Conservation (phyloP, 2,329 filamentous ascomycete genomes). For the Colletotrichum navitas region DNA sequence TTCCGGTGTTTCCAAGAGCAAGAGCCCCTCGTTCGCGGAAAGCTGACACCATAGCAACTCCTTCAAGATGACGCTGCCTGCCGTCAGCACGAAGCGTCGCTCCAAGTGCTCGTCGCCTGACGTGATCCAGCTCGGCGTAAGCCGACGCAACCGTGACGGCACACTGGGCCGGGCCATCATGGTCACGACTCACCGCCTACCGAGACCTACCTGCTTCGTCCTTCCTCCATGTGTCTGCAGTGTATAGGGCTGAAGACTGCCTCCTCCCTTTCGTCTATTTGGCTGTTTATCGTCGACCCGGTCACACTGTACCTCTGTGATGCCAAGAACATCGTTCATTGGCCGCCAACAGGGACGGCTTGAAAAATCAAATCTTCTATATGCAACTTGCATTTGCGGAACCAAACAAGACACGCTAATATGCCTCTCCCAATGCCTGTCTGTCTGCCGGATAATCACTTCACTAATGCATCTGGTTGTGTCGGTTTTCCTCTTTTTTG, state of each 20-base stretch:
- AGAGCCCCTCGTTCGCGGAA: neutral
- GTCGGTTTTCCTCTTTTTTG: neutral
- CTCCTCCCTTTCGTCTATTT: neutral
- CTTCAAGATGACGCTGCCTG: neutral
- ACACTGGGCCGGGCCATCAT: constrained; percentile 6
- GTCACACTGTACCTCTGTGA: constrained; percentile 1
- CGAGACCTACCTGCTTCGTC: neutral
- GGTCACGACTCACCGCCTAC: constrained; percentile 18
- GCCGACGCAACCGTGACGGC: constrained; percentile 15
- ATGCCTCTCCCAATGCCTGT: constrained; percentile 27
- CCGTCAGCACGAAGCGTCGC: constrained; percentile 4
- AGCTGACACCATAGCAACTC: neutral
- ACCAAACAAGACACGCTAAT: constrained; percentile 33
- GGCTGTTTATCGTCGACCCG: neutral
- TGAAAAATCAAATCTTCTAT: constrained; percentile 10
- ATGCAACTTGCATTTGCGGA: constrained; percentile 14
- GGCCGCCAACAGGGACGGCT: neutral
- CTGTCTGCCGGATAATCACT: constrained; percentile 17
- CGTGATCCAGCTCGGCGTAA: constrained; percentile 18
- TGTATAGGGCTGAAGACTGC: constrained; percentile 31
- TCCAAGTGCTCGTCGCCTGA: neutral
- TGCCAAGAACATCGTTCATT: neutral
- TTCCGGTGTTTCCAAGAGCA: neutral
- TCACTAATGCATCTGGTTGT: constrained; percentile 21
- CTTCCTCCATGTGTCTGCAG: constrained; percentile 3